phyloP scores from a whole-genome alignment of 192 early-diverging fungal genomes.

The Phlyctochytrium planicorne region DNA sequence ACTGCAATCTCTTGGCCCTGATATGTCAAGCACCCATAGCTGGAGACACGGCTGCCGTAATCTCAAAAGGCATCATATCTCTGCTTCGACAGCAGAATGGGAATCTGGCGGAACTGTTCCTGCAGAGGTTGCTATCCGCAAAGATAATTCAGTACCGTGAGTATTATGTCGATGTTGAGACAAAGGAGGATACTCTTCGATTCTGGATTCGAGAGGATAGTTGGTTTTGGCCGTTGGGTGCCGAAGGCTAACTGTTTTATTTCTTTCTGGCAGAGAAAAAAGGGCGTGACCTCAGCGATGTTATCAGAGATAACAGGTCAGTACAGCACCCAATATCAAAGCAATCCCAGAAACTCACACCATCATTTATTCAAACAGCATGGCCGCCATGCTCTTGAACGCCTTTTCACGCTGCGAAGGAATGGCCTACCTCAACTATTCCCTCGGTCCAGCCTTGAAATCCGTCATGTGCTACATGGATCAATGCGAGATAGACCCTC shows the following conservation, averaged over 20 bases:
- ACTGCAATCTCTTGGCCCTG: conserved; percentile 31
- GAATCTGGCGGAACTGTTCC: conserved; percentile 31
- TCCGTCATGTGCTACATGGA: conserved; percentile 21
- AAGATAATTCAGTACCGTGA: conserved; percentile 36
- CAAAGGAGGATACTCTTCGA: not conserved
- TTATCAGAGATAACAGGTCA: conserved; percentile 50
- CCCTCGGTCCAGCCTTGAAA: conserved; percentile 28
- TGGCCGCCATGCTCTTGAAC: conserved; percentile 46
- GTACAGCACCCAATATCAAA: conserved; percentile 7
- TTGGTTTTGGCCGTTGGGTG: not conserved
- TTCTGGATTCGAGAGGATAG: not conserved
- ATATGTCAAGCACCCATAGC: conserved; percentile 42
- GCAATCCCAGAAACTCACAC: not conserved
- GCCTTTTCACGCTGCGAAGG: conserved; percentile 43
- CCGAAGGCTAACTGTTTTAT: not conserved
- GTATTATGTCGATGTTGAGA: not conserved
- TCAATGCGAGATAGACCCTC: conserved; percentile 46
- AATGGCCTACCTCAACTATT: conserved; percentile 22
- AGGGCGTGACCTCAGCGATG: conserved; percentile 39
- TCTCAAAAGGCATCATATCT: conserved; percentile 37
- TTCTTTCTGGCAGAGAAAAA: conserved; percentile 30
- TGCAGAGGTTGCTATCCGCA: conserved; percentile 35
- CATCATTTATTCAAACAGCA: conserved; percentile 23
- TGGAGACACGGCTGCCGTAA: conserved; percentile 40
- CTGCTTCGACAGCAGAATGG: conserved; percentile 28